Evolutionary conservation across 768 basidiomycete species (phyloP), one percentile per base, ranked within the genome.

Genomic region (Trametes coccinea): DNA sequence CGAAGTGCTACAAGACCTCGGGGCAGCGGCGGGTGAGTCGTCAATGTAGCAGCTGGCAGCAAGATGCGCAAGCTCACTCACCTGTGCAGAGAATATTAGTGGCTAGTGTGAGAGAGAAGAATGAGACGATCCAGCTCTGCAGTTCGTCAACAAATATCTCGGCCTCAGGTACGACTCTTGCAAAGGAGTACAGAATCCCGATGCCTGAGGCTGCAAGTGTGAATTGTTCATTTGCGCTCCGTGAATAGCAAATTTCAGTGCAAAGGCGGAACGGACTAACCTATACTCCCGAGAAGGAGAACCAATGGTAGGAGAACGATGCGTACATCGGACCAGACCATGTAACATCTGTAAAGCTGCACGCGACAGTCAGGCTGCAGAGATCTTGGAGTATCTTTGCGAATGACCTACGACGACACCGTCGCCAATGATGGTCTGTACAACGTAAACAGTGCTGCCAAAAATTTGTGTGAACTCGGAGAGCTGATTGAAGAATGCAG

Each of bases 381-480:
- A 16, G n/a, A 9, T 45, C 27, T 2, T 40, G 16, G 16, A 14
- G 22, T 22, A 22, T 22, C 22, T 22, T 46, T 22, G 52, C 45
- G 33, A 17, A 40, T n/a, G 22, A 53, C 9, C 16, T 9, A 45
- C 56, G 13, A 57, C 33, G 22, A 63, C 50, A 33, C 49, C 40
- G 58, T 78, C 78, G 16, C 77, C 78, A 1, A 77, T 66, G 30
- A 78, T 64, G 4, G 77, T 78, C 62, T 78, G 78, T 1, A 68
- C 63, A 27, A 74, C 65, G 61, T 76, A 78, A 37, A 77, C 66
- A 10, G 76, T 69, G 53, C 74, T 77, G 39, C 73, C 75, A 58
- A 78, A 74, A 13, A 76, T 64, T 46, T 78, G 74, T 7, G 75
- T 75, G 49, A 74, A 75, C 29, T 73, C 69, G 5, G 74, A 73